These are phyloP conservation scores for Nissolia schottii DNA, from an alignment of 306 rosid genomes.

Conservation along the genomic window DNA sequence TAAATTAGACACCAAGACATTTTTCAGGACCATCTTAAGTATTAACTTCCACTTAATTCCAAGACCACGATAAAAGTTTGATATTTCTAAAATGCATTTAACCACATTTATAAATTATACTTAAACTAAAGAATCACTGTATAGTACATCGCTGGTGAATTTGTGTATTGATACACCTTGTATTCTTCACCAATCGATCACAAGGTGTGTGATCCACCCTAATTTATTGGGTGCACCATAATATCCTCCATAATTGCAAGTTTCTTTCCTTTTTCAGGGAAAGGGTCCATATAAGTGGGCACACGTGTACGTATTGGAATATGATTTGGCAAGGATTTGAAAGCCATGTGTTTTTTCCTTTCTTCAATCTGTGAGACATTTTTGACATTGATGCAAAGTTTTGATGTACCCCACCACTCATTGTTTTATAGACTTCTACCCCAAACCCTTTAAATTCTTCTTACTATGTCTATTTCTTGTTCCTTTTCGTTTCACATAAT, in stretches of 20 bases:
- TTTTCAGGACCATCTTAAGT: too few relatives aligned
- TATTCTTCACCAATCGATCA: too few relatives aligned
- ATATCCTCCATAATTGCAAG: conserved; percentile 29
- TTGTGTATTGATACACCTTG: too few relatives aligned
- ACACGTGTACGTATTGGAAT: conserved; percentile 41
- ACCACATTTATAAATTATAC: too few relatives aligned
- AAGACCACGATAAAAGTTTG: too few relatives aligned
- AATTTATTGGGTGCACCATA: too few relatives aligned
- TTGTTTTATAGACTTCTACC: conserved; percentile 29
- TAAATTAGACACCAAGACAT: too few relatives aligned
- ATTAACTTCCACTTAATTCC: too few relatives aligned
- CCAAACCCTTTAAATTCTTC: background rate
- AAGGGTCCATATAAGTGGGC: conserved; percentile 46
- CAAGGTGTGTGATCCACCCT: too few relatives aligned
- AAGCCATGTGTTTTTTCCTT: conserved; percentile 24
- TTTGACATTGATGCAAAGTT: conserved; percentile 19
- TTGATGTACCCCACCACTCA: conserved; percentile 32
- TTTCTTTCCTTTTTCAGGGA: conserved; percentile 23
- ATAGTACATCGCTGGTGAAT: too few relatives aligned
- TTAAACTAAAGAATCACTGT: too few relatives aligned
- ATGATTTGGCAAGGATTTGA: conserved; percentile 47
- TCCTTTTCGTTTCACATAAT: background rate
- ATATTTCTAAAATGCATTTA: too few relatives aligned
- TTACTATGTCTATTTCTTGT: background rate
- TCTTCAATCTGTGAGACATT: conserved; percentile 20